Evolutionary conservation across 805 yeast species (phyloP).

Genomic region (Kazachstania psychrophila): DNA sequence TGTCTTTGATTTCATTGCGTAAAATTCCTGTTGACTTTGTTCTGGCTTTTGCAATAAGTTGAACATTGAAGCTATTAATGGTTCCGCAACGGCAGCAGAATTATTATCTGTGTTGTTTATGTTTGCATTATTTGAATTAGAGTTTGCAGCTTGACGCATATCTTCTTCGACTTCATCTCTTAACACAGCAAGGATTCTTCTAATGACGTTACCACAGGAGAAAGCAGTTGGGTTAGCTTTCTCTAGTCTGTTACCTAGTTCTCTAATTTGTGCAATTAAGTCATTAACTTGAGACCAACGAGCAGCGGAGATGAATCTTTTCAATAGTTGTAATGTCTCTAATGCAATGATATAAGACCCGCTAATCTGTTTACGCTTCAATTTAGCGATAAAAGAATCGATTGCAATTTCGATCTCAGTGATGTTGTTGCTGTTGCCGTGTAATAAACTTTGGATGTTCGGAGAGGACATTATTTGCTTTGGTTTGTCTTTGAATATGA

Average conservation of each 20-base stretch:
- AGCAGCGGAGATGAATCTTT: slow-evolving; percentile 81
- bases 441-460: slow-evolving; percentile 4
- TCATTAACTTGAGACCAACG: slow-evolving; percentile 78
- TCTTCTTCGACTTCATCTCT: slow-evolving; percentile 73
- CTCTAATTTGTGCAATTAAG: slow-evolving; percentile 60
- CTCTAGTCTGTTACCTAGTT: slow-evolving; percentile 59
- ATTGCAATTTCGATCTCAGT: slow-evolving; percentile 34
- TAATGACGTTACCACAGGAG: slow-evolving; percentile 80
- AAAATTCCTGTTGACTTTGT: slow-evolving; percentile 12
- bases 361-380: slow-evolving; percentile 74
- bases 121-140: neutral
- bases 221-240: slow-evolving; percentile 85
- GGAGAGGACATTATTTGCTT: slow-evolving; percentile 8
- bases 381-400: slow-evolving; percentile 40
- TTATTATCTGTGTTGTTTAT: slow-evolving; percentile 2
- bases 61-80: slow-evolving; percentile 79
- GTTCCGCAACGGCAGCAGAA: slow-evolving; percentile 25
- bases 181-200: slow-evolving; percentile 78
- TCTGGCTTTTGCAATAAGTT: slow-evolving; percentile 57
- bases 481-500: neutral
- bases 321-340: slow-evolving; percentile 76
- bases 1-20: slow-evolving; percentile 11
- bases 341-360: slow-evolving; percentile 80
- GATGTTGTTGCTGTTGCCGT: slow-evolving; percentile 4
- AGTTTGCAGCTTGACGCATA: slow-evolving; percentile 20